phyloP scores from a whole-genome alignment of 345 rosid species.

The Eucalyptus marginata region DNA sequence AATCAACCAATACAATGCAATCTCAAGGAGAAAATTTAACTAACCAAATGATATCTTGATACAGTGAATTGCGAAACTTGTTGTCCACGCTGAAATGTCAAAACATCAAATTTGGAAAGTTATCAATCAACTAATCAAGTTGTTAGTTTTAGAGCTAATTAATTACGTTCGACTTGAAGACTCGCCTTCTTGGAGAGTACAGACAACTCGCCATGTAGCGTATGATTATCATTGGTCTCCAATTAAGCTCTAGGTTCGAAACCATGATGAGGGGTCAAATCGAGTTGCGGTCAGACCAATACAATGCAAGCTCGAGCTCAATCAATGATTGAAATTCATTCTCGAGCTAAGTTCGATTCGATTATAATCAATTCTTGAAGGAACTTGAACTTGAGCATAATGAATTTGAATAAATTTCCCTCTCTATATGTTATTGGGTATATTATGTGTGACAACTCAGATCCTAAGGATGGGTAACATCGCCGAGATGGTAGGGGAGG shows the following conservation, averaged over 20 bases:
- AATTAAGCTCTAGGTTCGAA: neutral
- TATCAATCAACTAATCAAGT: neutral
- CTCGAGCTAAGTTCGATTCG: neutral
- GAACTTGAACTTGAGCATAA: neutral
- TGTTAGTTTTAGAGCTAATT: neutral
- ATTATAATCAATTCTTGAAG: rapidly evolving
- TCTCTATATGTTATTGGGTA: neutral
- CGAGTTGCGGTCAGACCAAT: neutral
- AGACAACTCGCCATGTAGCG: neutral
- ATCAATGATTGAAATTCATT: neutral
- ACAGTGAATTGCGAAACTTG: neutral
- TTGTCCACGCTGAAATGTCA: neutral
- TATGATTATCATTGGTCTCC: neutral
- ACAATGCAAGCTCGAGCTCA: neutral
- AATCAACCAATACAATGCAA: too few relatives aligned
- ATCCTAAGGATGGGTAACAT: too few relatives aligned
- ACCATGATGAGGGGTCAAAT: neutral
- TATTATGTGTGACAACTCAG: neutral
- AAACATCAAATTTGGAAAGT: neutral
- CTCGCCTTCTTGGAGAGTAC: neutral
- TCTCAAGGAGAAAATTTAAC: too few relatives aligned
- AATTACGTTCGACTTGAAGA: neutral
- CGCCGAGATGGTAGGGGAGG: rapidly evolving
- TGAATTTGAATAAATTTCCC: neutral
- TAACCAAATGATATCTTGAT: neutral